Evolutionary conservation across 192 early-diverging fungal species (phyloP), one percentile per base, ranked within the genome.

Genomic region (Umbelopsis vinacea): DNA sequence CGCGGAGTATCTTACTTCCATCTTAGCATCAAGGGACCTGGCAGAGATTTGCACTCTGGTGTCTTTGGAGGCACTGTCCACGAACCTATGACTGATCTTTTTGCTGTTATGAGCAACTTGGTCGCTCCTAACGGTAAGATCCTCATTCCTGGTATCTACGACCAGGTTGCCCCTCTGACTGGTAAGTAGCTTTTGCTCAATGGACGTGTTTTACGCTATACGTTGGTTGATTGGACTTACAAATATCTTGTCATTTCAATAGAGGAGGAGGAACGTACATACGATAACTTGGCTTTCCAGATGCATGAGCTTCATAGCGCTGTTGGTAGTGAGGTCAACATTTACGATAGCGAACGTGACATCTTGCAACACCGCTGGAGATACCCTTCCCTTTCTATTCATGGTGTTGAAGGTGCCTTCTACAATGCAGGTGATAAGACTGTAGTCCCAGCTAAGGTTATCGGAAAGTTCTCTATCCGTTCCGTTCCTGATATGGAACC

Each of bases 401-500:
- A 99, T 83, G 97, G 97, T 69, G 91, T 99, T 72, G 97, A 99
- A 84, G 97, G 97, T 67, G 97, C 95, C 11, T 98, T 97, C 84
- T 96, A 94, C 76, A 86, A 89, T 35, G 79, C 95, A 8, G 97
- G 97, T 60, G 92, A 88, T 81, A 99, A 99, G 88, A 99, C 97
- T 12, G 97, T 99, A 9, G 95, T 99, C 72, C 97, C 97, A 22
- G 93, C 96, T 45, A 90, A 92, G 70, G 96, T 98, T 60, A 89
- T 89, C 71, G 97, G 97, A 74, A 99, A 99, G 89, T 99, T 99
- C 88, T 97, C 95, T 43, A 95, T 99, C 83, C 94, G 97, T 79
- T 91, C 89, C 4, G 97, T 98, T 46, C 93, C 97, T 73, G 90
- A 96, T 85, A 94, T 96, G 91, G 87, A 92, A n/a, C 94, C 92